Conservation (phyloP, 2,329 filamentous ascomycete genomes). For the Nemania sp. region DNA sequence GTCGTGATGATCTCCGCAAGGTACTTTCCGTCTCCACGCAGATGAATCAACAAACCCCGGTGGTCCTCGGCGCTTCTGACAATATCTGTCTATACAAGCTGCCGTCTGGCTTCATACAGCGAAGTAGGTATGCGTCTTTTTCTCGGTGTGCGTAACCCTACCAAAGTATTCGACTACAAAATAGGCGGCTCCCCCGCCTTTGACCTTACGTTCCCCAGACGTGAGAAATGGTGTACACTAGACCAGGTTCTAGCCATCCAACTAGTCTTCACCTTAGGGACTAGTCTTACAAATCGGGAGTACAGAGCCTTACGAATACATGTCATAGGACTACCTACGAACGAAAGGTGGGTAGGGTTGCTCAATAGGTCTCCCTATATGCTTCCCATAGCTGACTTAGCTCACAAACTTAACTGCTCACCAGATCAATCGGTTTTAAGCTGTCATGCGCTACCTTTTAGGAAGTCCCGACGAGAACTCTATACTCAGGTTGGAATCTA, state of each 20-base stretch:
- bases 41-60: neutral
- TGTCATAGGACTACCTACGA: neutral
- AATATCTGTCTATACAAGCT: neutral
- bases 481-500: neutral
- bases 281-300: constrained; percentile 7
- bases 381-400: neutral
- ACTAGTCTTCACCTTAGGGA: constrained; percentile 1
- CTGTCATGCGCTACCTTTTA: neutral
- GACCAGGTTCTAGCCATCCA: constrained; percentile 4
- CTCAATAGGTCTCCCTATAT: neutral
- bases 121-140: neutral
- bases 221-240: constrained; percentile 3
- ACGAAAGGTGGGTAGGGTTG: neutral
- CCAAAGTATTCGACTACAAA: neutral
- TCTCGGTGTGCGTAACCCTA: neutral
- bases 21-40: constrained; percentile 30
- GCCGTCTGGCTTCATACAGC: neutral
- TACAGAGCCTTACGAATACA: constrained; percentile 3
- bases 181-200: constrained; percentile 1
- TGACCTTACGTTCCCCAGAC: neutral
- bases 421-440: neutral
- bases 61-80: constrained; percentile 1
- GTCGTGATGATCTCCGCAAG: constrained; percentile 36
- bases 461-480: neutral
- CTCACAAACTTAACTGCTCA: neutral